Evolutionary conservation across 1,284 basidiomycete genomes (phyloP).

Genomic region (Lentinula novae-zelandiae): DNA sequence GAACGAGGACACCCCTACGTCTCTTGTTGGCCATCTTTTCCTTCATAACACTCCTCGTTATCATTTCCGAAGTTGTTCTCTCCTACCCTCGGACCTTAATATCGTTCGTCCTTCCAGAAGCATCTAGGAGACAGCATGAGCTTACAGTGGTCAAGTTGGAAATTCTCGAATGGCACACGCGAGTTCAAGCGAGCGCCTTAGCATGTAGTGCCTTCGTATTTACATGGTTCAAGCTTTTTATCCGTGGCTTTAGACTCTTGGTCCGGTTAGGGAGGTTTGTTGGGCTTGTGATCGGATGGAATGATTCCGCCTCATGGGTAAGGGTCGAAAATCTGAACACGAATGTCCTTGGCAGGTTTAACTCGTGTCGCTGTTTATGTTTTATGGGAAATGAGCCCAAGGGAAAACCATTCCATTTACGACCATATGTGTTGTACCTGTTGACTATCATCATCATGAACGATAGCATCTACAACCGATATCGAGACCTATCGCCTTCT

Average conservation of each 20-base stretch:
- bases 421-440: neutral
- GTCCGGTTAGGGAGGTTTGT: neutral
- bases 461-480: constrained; percentile 10
- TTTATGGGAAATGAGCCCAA: neutral
- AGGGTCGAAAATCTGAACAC: neutral
- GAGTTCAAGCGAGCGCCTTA: constrained; percentile 3
- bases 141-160: neutral
- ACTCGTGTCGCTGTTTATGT: neutral
- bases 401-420: neutral
- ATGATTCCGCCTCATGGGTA: neutral
- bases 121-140: neutral
- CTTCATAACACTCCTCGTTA: neutral
- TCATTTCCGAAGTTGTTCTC: constrained; percentile 5
- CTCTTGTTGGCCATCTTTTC: constrained; percentile 4
- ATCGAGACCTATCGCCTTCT: neutral
- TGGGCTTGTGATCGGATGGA: neutral
- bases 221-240: constrained; percentile 1
- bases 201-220: constrained; percentile 7
- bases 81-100: neutral
- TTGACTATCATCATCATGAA: constrained; percentile 8
- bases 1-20: neutral
- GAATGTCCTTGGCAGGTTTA: neutral
- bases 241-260: neutral
- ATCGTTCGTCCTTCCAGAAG: neutral
- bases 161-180: constrained; percentile 7